These are phyloP conservation scores for Quercus glauca DNA, from an alignment of 306 rosid species.

Conservation along the genomic window DNA sequence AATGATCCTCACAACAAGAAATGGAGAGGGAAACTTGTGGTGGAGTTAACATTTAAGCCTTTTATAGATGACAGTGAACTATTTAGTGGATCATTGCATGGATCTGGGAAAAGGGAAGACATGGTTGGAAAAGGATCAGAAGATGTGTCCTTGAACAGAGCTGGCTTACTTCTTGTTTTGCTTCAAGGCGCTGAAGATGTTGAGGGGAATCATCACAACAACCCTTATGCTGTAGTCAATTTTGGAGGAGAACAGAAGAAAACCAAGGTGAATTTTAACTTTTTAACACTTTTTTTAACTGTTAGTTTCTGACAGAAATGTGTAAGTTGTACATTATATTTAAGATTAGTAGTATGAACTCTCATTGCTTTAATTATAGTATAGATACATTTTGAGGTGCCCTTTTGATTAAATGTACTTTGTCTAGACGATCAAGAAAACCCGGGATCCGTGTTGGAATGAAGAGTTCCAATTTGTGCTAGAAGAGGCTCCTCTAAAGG, in stretches of 20 bases:
- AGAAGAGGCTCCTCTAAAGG: conserved; percentile 24
- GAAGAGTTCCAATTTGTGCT: conserved; percentile 31
- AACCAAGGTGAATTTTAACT: conserved; percentile 20
- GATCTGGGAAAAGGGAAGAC: not conserved
- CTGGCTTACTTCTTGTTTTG: conserved; percentile 25
- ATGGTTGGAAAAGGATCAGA: not conserved
- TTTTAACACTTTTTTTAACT: not conserved
- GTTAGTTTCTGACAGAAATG: not conserved
- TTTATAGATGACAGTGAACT: conserved; percentile 11
- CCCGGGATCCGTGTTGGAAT: conserved; percentile 26
- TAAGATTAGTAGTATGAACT: not conserved
- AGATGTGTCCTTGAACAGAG: not conserved
- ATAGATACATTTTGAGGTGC: not conserved
- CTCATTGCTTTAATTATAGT: not conserved
- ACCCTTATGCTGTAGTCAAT: conserved; percentile 22
- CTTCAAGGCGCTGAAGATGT: conserved; percentile 20
- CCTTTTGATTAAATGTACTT: not conserved
- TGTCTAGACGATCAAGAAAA: conserved; percentile 17
- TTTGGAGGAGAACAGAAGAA: conserved; percentile 19
- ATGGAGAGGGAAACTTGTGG: conserved; percentile 26
- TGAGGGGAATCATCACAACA: conserved; percentile 27
- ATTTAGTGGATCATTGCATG: conserved; percentile 13
- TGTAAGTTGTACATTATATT: not conserved
- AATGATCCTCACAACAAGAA: conserved; percentile 25
- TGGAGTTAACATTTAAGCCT: conserved; percentile 31